phyloP scores from a whole-genome alignment of 495 filamentous ascomycete genomes.

The Daldinia concentrica region DNA sequence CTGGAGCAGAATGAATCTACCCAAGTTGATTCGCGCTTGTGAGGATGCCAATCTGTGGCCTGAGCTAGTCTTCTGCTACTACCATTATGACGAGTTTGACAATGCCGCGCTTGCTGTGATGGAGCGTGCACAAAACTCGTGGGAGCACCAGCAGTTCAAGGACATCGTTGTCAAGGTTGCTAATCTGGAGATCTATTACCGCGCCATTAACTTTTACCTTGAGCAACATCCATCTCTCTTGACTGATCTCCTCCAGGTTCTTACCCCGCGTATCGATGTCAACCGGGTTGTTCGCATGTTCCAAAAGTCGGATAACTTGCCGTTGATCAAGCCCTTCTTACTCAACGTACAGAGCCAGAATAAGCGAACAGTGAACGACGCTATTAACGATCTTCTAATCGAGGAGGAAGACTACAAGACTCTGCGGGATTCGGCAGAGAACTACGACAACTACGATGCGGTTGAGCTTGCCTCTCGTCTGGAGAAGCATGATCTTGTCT shows the following conservation, averaged over 20 bases:
- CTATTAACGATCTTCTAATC: conserved; percentile 97
- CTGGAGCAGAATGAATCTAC: conserved; percentile 98
- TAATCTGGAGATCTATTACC: conserved; percentile 99
- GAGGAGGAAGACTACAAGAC: conserved; percentile 99
- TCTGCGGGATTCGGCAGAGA: conserved; percentile 94
- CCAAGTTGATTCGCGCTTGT: conserved; percentile 94
- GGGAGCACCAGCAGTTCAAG: conserved; percentile 99
- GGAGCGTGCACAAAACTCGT: conserved; percentile 97
- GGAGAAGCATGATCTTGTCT: conserved; percentile 96
- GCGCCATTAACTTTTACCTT: conserved; percentile 96
- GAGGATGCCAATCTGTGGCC: conserved; percentile 98
- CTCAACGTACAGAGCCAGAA: conserved; percentile 97
- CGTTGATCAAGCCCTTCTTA: conserved; percentile 98
- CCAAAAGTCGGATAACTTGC: conserved; percentile 97
- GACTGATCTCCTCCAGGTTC: conserved; percentile 90
- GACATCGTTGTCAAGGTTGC: conserved; percentile 98
- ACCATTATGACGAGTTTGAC: conserved; percentile 99
- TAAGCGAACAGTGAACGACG: conserved; percentile 97
- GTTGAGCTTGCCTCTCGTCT: conserved; percentile 93
- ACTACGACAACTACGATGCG: conserved; percentile 98
- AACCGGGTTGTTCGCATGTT: conserved; percentile 99
- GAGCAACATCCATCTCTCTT: conserved; percentile 95
- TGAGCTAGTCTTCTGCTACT: conserved; percentile 97
- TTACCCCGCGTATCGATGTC: conserved; percentile 95
- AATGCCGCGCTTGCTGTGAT: conserved; percentile 99